Conservation (phyloP, 306 rosid species). For the Benincasa hispida region DNA sequence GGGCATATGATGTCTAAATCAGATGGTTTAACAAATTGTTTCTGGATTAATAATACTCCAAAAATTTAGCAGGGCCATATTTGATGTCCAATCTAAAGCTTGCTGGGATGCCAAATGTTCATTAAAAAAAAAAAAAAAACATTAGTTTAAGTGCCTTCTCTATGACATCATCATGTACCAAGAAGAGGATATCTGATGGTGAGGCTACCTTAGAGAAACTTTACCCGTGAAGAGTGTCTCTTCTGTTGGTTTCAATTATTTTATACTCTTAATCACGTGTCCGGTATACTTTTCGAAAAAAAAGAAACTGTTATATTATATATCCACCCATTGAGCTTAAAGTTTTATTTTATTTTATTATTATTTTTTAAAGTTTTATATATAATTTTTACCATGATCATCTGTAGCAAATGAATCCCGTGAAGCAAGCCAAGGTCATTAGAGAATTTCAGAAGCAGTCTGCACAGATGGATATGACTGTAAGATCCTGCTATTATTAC, state of each 20-base stretch:
- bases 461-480: conserved; percentile 99
- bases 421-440: conserved; percentile 68
- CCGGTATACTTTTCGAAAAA: background rate
- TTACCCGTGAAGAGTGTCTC: background rate
- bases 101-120: no score
- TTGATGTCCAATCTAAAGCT: no score
- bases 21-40: no score
- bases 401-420: conserved; percentile 89
- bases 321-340: background rate
- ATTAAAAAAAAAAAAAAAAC: no score
- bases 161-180: no score
- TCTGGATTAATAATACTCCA: no score
- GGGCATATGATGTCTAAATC: no score
- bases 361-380: background rate
- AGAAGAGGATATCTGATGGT: background rate
- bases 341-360: background rate
- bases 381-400: conserved; percentile 7
- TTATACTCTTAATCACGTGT: background rate
- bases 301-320: background rate
- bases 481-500: conserved; percentile 29
- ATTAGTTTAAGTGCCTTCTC: no score
- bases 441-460: conserved; percentile 90
- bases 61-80: no score
- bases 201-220: background rate
- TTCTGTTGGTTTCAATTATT: background rate